Percentiles rank a stretch among this genome's conserved stretches.
phyloP scores from a whole-genome alignment of 306 rosid genomes.

The Coriaria nepalensis region DNA sequence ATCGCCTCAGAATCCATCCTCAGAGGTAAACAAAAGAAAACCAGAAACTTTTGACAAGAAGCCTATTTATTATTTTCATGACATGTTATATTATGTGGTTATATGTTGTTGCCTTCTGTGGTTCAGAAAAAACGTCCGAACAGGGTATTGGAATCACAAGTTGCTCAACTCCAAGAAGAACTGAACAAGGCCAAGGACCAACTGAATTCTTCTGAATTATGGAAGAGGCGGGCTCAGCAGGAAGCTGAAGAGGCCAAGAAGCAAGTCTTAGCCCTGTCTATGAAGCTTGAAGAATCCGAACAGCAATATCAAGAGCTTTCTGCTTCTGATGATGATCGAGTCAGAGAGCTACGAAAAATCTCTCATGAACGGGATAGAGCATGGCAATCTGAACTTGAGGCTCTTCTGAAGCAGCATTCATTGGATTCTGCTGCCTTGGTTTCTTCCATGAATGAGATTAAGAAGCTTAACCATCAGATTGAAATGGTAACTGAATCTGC shows the following conservation, averaged over 20 bases:
- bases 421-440: slow-evolving; percentile 75
- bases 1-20: slow-evolving; percentile 42
- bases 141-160: slow-evolving; percentile 51
- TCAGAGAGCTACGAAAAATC: slow-evolving; percentile 57
- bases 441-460: slow-evolving; percentile 72
- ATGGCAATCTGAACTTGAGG: slow-evolving; percentile 95
- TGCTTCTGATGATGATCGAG: slow-evolving; percentile 63
- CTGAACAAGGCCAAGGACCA: slow-evolving; percentile 62
- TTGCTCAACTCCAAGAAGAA: slow-evolving; percentile 62
- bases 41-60: too few species aligned
- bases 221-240: slow-evolving; percentile 47
- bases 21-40: slow-evolving; percentile 47
- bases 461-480: slow-evolving; percentile 69
- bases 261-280: slow-evolving; percentile 37
- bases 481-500: slow-evolving; percentile 53
- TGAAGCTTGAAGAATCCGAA: slow-evolving; percentile 56
- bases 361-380: slow-evolving; percentile 87
- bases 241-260: slow-evolving; percentile 69
- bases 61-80: too few species aligned
- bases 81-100: too few species aligned
- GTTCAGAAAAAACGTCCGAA: slow-evolving; percentile 49
- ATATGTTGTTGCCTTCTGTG: too few species aligned
- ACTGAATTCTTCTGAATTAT: slow-evolving; percentile 43
- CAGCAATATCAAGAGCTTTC: slow-evolving; percentile 60
- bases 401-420: slow-evolving; percentile 73